phyloP scores from a whole-genome alignment of 345 rosid species.

The Reutealis trisperma region DNA sequence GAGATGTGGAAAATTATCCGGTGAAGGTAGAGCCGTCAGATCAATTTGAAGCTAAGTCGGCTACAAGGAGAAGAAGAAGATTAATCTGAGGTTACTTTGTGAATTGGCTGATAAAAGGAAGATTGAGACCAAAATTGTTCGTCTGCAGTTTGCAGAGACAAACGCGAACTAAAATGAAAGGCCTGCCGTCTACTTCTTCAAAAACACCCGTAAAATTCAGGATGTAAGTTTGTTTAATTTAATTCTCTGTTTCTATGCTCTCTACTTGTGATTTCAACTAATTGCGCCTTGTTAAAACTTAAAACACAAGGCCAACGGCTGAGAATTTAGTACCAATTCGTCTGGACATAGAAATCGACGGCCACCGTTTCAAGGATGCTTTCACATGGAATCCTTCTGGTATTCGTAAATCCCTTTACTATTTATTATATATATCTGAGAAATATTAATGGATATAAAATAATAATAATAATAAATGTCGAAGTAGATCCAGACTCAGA shows the following conservation, averaged over 20 bases:
- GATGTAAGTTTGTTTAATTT: conserved; percentile 48
- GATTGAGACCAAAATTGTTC: too few species aligned
- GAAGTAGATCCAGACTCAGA: conserved; percentile 83
- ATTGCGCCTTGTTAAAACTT: neutral
- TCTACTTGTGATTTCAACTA: neutral
- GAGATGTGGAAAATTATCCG: too few species aligned
- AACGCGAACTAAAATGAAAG: conserved; percentile 39
- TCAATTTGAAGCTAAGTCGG: too few species aligned
- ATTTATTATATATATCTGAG: neutral
- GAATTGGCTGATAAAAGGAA: too few species aligned
- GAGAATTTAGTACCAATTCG: conserved; percentile 91
- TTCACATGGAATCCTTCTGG: conserved; percentile 98
- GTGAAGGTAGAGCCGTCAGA: too few species aligned
- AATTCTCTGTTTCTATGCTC: conserved; percentile 1
- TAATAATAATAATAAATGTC: neutral
- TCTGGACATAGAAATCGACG: conserved; percentile 85
- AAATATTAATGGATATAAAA: too few species aligned
- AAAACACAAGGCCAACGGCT: conserved; percentile 63
- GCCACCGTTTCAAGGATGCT: conserved; percentile 84
- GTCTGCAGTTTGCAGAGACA: too few species aligned
- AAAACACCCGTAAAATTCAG: conserved; percentile 75
- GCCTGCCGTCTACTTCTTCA: conserved; percentile 40
- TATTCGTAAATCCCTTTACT: conserved; percentile 13
- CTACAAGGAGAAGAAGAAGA: too few species aligned
- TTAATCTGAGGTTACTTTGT: too few species aligned